Conservation (phyloP, 257 asterid species). For the Fraxinus pennsylvanica region DNA sequence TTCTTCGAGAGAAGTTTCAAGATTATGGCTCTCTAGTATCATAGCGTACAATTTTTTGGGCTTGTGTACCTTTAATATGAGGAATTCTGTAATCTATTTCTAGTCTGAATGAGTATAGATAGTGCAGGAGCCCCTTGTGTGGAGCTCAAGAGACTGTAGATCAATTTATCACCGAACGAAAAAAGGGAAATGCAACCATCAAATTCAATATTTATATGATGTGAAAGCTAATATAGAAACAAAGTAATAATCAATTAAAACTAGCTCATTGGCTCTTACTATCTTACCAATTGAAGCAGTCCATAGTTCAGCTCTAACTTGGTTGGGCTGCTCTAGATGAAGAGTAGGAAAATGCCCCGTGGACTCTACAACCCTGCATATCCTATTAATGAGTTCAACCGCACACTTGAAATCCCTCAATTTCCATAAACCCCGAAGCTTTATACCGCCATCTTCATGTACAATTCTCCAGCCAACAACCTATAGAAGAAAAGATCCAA, state of each 20-base stretch:
- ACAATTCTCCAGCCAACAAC: constrained; percentile 84
- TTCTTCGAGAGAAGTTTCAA: too few species aligned
- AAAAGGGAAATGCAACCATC: too few species aligned
- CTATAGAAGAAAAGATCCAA: constrained; percentile 28
- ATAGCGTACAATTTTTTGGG: too few species aligned
- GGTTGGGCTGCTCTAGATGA: constrained; percentile 63
- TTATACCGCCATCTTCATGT: constrained; percentile 49
- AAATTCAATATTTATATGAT: too few species aligned
- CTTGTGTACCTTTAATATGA: too few species aligned
- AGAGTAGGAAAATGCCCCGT: constrained; percentile 64
- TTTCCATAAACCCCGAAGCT: constrained; percentile 76
- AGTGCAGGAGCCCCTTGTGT: too few species aligned
- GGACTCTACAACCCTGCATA: constrained; percentile 45
- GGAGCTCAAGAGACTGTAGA: too few species aligned
- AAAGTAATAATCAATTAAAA: neutral
- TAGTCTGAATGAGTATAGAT: too few species aligned
- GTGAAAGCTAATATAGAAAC: too few species aligned
- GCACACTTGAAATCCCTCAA: constrained; percentile 66
- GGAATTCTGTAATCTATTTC: too few species aligned
- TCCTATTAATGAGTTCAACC: constrained; percentile 69
- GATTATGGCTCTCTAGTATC: too few species aligned
- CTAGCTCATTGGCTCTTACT: neutral
- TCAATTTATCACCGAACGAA: too few species aligned
- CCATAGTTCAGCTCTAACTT: constrained; percentile 67
- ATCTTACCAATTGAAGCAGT: constrained; percentile 67